These are phyloP conservation scores for Abortiporus biennis DNA, from an alignment of 1,284 basidiomycete species.

Conservation along the genomic window DNA sequence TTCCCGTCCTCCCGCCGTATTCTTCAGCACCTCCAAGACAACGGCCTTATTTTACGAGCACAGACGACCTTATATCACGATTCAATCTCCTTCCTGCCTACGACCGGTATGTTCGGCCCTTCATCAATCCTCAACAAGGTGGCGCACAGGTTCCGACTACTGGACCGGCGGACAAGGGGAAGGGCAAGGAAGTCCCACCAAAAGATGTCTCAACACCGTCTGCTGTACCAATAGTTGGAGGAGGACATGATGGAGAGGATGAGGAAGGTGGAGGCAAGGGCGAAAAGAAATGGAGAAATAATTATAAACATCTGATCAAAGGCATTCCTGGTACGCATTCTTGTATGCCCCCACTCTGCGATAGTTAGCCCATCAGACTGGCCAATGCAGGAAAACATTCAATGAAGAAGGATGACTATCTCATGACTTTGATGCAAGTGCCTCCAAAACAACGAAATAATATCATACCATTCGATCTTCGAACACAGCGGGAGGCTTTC, in stretches of 20 bases:
- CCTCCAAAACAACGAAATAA: slow-evolving; percentile 67
- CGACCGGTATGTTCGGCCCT: slow-evolving; percentile 67
- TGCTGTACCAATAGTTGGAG: slow-evolving; percentile 6
- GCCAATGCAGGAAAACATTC: slow-evolving; percentile 61
- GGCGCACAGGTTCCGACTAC: slow-evolving; percentile 12
- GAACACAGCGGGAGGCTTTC: slow-evolving; percentile 68
- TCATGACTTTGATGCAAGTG: slow-evolving; percentile 55
- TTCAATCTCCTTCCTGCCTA: slow-evolving; percentile 65
- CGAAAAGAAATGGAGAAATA: slow-evolving; percentile 76
- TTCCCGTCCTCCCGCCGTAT: background rate
- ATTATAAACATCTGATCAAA: slow-evolving; percentile 72
- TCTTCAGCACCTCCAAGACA: slow-evolving; percentile 37
- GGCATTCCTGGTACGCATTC: slow-evolving; percentile 56
- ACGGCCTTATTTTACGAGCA: slow-evolving; percentile 52
- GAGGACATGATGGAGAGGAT: slow-evolving; percentile 23
- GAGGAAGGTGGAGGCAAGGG: slow-evolving; percentile 44
- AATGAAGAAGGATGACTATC: slow-evolving; percentile 74
- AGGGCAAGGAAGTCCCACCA: slow-evolving; percentile 47
- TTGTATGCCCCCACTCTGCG: slow-evolving; percentile 6
- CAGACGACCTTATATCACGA: slow-evolving; percentile 67
- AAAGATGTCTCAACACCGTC: slow-evolving; percentile 23
- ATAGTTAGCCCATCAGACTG: slow-evolving; percentile 5
- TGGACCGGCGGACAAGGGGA: slow-evolving; percentile 46
- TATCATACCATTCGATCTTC: slow-evolving; percentile 59
- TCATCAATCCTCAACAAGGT: slow-evolving; percentile 25